Percentiles rank a stretch among this genome's conserved stretches.
phyloP scores from a whole-genome alignment of 2,329 filamentous ascomycete genomes.

The Fusarium illudens region DNA sequence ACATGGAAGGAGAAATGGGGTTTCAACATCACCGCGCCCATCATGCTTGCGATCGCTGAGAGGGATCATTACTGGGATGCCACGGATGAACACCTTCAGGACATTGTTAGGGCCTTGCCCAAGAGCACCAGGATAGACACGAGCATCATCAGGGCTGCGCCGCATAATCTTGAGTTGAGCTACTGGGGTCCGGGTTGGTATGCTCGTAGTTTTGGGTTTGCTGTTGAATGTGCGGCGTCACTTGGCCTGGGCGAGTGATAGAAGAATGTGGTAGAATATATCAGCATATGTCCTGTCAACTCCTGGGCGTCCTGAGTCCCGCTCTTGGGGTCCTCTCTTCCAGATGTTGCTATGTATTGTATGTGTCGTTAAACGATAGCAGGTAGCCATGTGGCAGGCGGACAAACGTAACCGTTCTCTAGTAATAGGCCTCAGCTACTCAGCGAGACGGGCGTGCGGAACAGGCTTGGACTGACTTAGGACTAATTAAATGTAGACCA shows the following conservation, averaged over 20 bases:
- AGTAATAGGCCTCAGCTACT: neutral
- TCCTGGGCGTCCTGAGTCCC: too few relatives aligned
- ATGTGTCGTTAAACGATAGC: too few relatives aligned
- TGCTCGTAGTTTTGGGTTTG: constrained; percentile 33
- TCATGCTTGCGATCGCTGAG: constrained; percentile 28
- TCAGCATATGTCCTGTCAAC: neutral
- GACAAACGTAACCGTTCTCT: neutral
- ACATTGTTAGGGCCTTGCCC: constrained; percentile 13
- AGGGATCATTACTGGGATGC: constrained; percentile 30
- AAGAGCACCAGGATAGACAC: constrained; percentile 27
- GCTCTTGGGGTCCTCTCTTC: too few relatives aligned
- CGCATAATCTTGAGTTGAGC: constrained; percentile 35
- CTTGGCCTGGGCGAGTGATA: constrained; percentile 1
- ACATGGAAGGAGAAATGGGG: constrained; percentile 35
- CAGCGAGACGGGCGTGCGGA: neutral
- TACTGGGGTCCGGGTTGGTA: constrained; percentile 35
- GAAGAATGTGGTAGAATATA: too few relatives aligned
- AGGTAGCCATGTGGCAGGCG: neutral
- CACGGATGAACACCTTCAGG: constrained; percentile 29
- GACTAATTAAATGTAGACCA: neutral
- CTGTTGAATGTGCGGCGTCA: constrained; percentile 30
- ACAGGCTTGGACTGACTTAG: neutral
- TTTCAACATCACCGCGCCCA: constrained; percentile 9
- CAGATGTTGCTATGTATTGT: too few relatives aligned
- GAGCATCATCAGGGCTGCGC: constrained; percentile 27